phyloP scores from a whole-genome alignment of 1,284 basidiomycete genomes.

The Trametes versicolor region DNA sequence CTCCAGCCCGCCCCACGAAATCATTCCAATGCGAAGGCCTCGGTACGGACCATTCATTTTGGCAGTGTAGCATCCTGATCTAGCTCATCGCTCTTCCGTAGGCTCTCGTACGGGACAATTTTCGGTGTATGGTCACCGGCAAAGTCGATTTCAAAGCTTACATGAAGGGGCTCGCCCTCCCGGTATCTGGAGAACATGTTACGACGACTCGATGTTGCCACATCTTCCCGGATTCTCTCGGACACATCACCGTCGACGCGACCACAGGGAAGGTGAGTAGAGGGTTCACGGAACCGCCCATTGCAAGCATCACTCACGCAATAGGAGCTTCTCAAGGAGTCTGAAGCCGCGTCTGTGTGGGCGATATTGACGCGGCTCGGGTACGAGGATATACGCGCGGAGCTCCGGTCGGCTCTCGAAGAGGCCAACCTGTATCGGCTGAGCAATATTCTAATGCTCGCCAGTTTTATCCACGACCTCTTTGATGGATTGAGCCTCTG shows the following conservation, averaged over 20 bases:
- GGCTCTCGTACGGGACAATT: constrained; percentile 42
- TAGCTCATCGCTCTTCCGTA: constrained; percentile 30
- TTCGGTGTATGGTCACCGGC: constrained; percentile 43
- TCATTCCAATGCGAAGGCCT: constrained; percentile 12
- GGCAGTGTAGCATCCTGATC: neutral
- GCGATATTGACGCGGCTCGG: constrained; percentile 35
- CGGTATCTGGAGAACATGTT: neutral
- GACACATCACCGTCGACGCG: constrained; percentile 2
- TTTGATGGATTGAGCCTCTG: constrained; percentile 43
- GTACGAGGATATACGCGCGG: constrained; percentile 19
- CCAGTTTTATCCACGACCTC: constrained; percentile 25
- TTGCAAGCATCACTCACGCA: neutral
- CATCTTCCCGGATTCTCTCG: constrained; percentile 17
- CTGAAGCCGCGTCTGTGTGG: constrained; percentile 28
- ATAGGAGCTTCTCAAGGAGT: constrained; percentile 4
- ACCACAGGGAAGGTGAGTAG: constrained; percentile 5
- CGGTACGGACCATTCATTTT: constrained; percentile 4
- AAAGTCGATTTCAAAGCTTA: constrained; percentile 28
- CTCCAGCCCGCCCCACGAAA: constrained; percentile 12
- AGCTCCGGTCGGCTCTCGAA: constrained; percentile 5
- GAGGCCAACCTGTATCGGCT: constrained; percentile 39
- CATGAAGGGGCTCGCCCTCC: neutral
- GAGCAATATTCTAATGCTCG: constrained; percentile 45
- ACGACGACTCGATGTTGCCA: constrained; percentile 11
- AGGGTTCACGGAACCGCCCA: neutral